phyloP scores from a whole-genome alignment of 768 basidiomycete species.

The Pisolithus marmoratus region DNA sequence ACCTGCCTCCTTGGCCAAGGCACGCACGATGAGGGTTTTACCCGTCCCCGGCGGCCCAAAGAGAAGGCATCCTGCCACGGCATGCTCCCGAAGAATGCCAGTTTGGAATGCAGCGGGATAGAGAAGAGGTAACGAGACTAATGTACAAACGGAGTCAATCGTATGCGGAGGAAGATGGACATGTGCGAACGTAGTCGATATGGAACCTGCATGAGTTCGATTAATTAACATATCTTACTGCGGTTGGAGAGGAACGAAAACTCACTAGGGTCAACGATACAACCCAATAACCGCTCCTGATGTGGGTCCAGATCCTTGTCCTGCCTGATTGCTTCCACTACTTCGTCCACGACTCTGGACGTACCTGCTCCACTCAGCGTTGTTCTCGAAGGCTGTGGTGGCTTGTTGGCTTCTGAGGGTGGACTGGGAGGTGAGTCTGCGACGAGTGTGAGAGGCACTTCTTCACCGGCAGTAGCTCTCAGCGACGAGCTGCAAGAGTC shows the following conservation, averaged over 20 bases:
- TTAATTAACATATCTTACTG: conserved; percentile 1
- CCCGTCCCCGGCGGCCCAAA: conserved; percentile 95
- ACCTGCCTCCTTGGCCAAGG: conserved; percentile 89
- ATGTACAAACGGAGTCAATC: conserved; percentile 86
- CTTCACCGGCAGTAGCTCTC: too few relatives aligned
- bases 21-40: conserved; percentile 84
- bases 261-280: conserved; percentile 80
- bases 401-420: too few relatives aligned
- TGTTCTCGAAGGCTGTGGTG: too few relatives aligned
- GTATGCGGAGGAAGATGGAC: conserved; percentile 87
- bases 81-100: conserved; percentile 87
- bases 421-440: too few relatives aligned
- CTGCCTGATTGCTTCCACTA: conserved; percentile 71
- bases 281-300: conserved; percentile 73
- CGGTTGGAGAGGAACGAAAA: conserved; percentile 1
- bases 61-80: conserved; percentile 85
- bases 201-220: conserved; percentile 40
- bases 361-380: conserved; percentile 8
- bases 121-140: conserved; percentile 84
- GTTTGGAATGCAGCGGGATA: conserved; percentile 83
- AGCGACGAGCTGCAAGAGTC: too few relatives aligned
- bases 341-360: conserved; percentile 50
- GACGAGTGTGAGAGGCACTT: too few relatives aligned
- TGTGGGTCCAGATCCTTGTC: conserved; percentile 75
- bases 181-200: conserved; percentile 80